Evolutionary conservation across 2,329 filamentous ascomycete genomes (phyloP), one percentile per base, ranked within the genome.

Genomic region (Diaporthe eres): DNA sequence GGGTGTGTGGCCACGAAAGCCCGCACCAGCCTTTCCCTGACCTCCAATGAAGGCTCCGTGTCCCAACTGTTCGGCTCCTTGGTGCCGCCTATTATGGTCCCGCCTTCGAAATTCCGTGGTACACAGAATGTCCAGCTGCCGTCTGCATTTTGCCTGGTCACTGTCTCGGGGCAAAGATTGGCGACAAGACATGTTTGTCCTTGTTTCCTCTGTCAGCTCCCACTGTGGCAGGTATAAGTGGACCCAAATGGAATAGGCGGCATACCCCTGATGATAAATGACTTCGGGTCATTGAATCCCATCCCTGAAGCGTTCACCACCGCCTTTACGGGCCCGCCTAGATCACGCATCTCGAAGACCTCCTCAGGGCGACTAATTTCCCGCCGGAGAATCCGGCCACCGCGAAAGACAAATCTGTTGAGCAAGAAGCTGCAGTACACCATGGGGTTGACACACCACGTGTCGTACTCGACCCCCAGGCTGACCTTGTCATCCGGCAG

Each of bases 21-120:
- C 51, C 77, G 57, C 5, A 93, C 85, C 19, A 93, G 81, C 39
- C 79, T 80, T 51, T 84, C 81, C 25, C 91, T 82, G 0, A 88
- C 87, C 63, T 87, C 86, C 1, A 78, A 75, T 0, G 86, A 89
- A 1, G 90, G 88, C 25, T 85, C 82, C 0, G 86, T 81, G 63
- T 89, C 85, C 89, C 89, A 92, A 80, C 92, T 85, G 74, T 88
- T 83, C 1, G 87, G 86, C 79, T 93, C 89, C 81, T 92, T 93
- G 13, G 91, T 94, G 0, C 92, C 92, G 7, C 92, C 92, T 28
- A 94, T 88, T 53, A 94, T 85, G 0, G 92, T 93, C 3, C 92
- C 92, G 4, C 92, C 92, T 47, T 89, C 85, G 37, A 91, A 88
- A 12, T 88, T 88, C 3, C 92, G 87, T 0, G 92, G 91, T 8